Evolutionary conservation across 805 yeast species (phyloP).

Genomic region (Teunomyces gatunensis): DNA sequence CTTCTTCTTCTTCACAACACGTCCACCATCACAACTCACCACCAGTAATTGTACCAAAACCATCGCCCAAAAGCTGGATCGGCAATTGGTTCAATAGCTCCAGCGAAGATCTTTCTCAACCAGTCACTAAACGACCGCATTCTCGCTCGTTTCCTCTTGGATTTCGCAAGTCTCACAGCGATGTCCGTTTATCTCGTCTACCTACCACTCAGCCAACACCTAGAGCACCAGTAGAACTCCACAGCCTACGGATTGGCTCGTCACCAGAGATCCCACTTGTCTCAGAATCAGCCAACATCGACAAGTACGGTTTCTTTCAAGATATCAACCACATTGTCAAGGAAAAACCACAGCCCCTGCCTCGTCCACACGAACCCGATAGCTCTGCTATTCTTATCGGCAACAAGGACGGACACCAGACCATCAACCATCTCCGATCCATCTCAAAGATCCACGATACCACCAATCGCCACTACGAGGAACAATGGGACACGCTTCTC

Average conservation of each 20-base stretch:
- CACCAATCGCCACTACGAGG: constrained; percentile 33
- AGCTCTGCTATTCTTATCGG: constrained; percentile 13
- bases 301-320: constrained; percentile 49
- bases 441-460: constrained; percentile 46
- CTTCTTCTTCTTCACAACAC: too few relatives aligned
- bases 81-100: constrained; percentile 15
- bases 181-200: neutral
- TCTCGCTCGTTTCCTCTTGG: constrained; percentile 11
- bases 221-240: constrained; percentile 45
- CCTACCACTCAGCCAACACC: neutral
- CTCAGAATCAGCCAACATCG: constrained; percentile 26
- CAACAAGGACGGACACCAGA: constrained; percentile 10
- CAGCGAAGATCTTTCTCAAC: constrained; percentile 5
- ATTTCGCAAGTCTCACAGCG: neutral
- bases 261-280: neutral
- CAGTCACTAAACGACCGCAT: constrained; percentile 13
- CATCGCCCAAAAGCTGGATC: constrained; percentile 12
- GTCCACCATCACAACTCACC: neutral
- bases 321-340: constrained; percentile 12
- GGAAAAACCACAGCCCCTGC: constrained; percentile 4
- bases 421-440: constrained; percentile 30
- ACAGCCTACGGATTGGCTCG: constrained; percentile 16
- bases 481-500: constrained; percentile 48
- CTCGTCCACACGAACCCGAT: constrained; percentile 1
- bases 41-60: neutral